phyloP scores from a whole-genome alignment of 2,329 filamentous ascomycete genomes.

The Botryosphaeria dothidea region DNA sequence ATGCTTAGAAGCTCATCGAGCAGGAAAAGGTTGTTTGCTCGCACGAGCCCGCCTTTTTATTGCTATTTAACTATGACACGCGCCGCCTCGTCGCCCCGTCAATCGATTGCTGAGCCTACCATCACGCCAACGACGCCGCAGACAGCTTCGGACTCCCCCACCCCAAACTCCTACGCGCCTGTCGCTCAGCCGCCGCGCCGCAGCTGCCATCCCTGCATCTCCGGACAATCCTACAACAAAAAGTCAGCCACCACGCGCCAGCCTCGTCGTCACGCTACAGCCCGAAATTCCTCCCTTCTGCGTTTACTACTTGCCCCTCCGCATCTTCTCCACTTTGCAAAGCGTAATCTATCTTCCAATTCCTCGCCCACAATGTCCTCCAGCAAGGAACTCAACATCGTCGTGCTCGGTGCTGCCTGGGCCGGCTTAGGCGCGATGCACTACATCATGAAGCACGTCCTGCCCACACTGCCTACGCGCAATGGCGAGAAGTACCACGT shows the following conservation, averaged over 20 bases:
- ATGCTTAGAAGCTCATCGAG: neutral
- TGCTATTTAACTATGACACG: neutral
- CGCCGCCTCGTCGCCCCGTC: neutral
- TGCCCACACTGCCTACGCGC: slow-evolving; percentile 28
- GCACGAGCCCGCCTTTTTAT: neutral
- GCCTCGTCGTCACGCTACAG: neutral
- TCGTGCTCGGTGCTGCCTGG: slow-evolving; percentile 39
- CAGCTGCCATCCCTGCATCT: neutral
- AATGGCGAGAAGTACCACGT: slow-evolving; percentile 29
- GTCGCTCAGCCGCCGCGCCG: neutral
- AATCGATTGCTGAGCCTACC: neutral
- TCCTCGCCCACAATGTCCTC: neutral
- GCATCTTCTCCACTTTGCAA: neutral
- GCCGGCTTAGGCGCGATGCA: slow-evolving; percentile 38
- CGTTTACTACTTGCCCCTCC: neutral
- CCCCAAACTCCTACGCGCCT: slow-evolving; percentile 8
- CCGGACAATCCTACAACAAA: slow-evolving; percentile 6
- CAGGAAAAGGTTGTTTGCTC: neutral
- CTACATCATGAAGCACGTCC: slow-evolving; percentile 33
- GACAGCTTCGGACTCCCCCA: slow-evolving; percentile 11
- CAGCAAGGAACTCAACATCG: slow-evolving; percentile 24
- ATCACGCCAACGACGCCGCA: neutral
- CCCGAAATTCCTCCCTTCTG: neutral
- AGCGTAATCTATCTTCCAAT: neutral
- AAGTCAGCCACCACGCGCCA: neutral